phyloP scores from a whole-genome alignment of 805 yeast species.

The Pichia sporocuriosa region DNA sequence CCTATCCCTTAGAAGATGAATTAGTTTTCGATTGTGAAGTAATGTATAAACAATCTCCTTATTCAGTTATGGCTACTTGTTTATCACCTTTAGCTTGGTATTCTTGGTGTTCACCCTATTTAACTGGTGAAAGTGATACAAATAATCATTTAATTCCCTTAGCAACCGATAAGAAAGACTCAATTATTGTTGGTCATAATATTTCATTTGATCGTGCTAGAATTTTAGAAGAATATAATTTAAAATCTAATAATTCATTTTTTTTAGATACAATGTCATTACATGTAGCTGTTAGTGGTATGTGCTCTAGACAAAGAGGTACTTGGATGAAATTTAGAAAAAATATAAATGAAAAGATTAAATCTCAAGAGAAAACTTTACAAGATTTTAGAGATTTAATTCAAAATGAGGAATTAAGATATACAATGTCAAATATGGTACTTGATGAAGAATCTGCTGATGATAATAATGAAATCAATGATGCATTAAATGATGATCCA shows the following conservation, averaged over 20 bases:
- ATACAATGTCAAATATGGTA: slow-evolving; percentile 24
- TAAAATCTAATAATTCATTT: slow-evolving; percentile 63
- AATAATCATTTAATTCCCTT: slow-evolving; percentile 65
- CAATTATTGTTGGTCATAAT: slow-evolving; percentile 81
- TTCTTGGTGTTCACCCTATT: slow-evolving; percentile 86
- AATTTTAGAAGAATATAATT: slow-evolving; percentile 72
- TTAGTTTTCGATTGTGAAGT: slow-evolving; percentile 89
- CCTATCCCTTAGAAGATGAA: slow-evolving; percentile 62
- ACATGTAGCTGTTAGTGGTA: slow-evolving; percentile 85
- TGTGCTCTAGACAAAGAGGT: slow-evolving; percentile 87
- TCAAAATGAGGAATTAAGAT: slow-evolving; percentile 21
- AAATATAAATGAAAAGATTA: slow-evolving; percentile 26
- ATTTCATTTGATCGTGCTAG: slow-evolving; percentile 88
- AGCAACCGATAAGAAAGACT: slow-evolving; percentile 34
- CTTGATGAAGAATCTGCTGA: slow-evolving; percentile 29
- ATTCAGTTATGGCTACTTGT: slow-evolving; percentile 78
- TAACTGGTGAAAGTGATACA: slow-evolving; percentile 46
- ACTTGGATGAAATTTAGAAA: slow-evolving; percentile 59
- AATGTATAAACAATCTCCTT: slow-evolving; percentile 64
- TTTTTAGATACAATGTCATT: slow-evolving; percentile 88
- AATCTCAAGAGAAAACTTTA: slow-evolving; percentile 15
- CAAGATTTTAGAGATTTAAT: slow-evolving; percentile 18
- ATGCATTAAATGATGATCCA: slow-evolving; percentile 53
- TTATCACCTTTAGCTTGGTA: slow-evolving; percentile 79
- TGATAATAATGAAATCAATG: slow-evolving; percentile 12